Evolutionary conservation across 352 stramenopile species (phyloP), one percentile per base, ranked within the genome.

Genomic region (Phytophthora quininea): DNA sequence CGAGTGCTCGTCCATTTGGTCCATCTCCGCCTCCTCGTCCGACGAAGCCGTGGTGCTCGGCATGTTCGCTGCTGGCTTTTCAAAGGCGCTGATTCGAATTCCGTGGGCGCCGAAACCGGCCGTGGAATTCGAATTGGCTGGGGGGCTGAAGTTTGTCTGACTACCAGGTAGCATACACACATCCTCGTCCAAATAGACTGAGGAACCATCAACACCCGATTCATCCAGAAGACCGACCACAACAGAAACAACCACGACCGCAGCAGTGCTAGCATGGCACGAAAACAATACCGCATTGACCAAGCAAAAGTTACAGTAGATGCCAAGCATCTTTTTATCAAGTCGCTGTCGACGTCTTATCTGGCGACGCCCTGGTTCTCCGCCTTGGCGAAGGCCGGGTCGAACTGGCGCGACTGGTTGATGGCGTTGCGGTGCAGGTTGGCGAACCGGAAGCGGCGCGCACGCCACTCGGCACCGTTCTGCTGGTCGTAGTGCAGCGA

Each of bases 321-420:
- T 9, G 15, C 19, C 43, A n/a, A 49, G 3, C 43, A 9, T 12
- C 15, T 24, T 24, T 24, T 24, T 24, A 24, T 24, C 19, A 24
- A 24, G 19, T 24, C 19, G 19, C 19, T 24, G 19, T 24, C 19
- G 19, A 47, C 29, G 31, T 62, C 19, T 42, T 82, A 82, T 70
- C 75, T 69, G 50, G 64, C 43, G 53, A 86, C 64, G 30, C 15
- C 47, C 64, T 79, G 65, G 73, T 86, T 89, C 73, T 84, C 77
- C n/a, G 80, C 62, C 66, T 84, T 84, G 37, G 55, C 69, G 54
- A 73, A 89, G 19, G 82, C 62, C 8, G 62, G 56, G 58, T 85
- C 80, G 64, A 80, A 89, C 69, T 89, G 77, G 29, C 62, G 78
- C 27, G 80, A 89, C 77, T 89, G 80, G 70, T 89, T 86, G 73